These are phyloP conservation scores for Monascus ruber DNA, from an alignment of 2,329 filamentous ascomycete species.

Conservation along the genomic window DNA sequence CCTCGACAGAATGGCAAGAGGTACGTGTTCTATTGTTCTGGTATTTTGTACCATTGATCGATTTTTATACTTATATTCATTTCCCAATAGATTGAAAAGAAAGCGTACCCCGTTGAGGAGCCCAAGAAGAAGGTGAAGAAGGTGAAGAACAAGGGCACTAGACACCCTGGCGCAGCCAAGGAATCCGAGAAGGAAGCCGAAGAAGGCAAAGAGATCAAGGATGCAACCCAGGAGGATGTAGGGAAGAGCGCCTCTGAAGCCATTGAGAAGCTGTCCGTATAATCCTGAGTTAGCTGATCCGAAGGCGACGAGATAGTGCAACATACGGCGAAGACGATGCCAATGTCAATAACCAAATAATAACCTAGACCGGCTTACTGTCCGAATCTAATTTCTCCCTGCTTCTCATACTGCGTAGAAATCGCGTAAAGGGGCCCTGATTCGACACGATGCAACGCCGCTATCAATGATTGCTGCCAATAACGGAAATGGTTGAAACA, in stretches of 20 bases:
- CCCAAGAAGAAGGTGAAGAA: neutral
- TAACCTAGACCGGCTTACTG: too few relatives aligned
- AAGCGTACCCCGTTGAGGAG: neutral
- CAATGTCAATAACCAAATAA: too few relatives aligned
- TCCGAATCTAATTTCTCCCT: too few relatives aligned
- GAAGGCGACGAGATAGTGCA: too few relatives aligned
- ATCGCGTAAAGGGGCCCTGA: too few relatives aligned
- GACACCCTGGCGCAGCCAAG: neutral
- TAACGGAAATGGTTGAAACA: too few relatives aligned
- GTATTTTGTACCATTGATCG: neutral
- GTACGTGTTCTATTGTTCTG: neutral
- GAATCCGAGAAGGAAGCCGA: neutral
- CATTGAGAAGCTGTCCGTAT: neutral
- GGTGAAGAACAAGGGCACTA: neutral
- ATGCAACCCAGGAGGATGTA: neutral
- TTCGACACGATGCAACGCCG: too few relatives aligned
- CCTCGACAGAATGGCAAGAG: neutral
- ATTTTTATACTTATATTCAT: neutral
- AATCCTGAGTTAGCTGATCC: neutral
- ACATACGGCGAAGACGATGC: too few relatives aligned
- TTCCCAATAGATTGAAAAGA: neutral
- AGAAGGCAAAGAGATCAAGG: neutral
- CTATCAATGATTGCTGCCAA: too few relatives aligned
- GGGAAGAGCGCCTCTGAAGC: neutral
- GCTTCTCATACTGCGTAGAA: too few relatives aligned